These are phyloP conservation scores for Lathyrus sativus DNA, from an alignment of 306 rosid genomes.

Conservation along the genomic window DNA sequence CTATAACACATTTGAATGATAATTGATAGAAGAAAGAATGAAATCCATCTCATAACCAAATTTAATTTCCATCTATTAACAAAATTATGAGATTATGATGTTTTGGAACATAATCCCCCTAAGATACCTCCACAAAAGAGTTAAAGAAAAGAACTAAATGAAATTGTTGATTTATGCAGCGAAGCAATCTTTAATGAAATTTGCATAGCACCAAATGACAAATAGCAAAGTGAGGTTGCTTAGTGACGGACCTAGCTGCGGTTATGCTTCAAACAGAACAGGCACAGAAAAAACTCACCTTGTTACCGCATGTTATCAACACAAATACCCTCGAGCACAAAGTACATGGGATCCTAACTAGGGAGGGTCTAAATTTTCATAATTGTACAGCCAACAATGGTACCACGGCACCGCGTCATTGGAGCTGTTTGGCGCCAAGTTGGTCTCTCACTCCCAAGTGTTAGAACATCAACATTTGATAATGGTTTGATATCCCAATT, in stretches of 20 bases:
- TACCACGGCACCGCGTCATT: constrained; percentile 88
- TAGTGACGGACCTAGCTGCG: constrained; percentile 34
- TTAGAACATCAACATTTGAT: constrained; percentile 81
- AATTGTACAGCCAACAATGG: constrained; percentile 84
- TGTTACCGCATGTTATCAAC: constrained; percentile 35
- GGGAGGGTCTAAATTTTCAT: constrained; percentile 70
- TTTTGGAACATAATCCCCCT: constrained; percentile 18
- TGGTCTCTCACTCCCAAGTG: constrained; percentile 73
- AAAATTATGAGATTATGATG: constrained; percentile 18
- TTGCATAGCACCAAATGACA: not conserved
- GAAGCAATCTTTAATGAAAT: constrained; percentile 21
- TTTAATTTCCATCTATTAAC: constrained; percentile 11
- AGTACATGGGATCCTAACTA: constrained; percentile 43
- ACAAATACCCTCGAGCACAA: constrained; percentile 37
- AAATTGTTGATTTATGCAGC: constrained; percentile 13
- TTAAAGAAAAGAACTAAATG: not conserved
- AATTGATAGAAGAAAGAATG: constrained; percentile 1
- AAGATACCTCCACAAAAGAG: not conserved
- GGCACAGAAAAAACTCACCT: constrained; percentile 36
- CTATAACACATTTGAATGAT: not conserved
- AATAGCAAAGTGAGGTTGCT: constrained; percentile 31
- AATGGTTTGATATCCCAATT: constrained; percentile 79
- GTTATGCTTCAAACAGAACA: constrained; percentile 29
- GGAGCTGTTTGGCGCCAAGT: constrained; percentile 82
- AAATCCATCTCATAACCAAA: constrained; percentile 15